phyloP scores from a whole-genome alignment of 768 basidiomycete genomes.

The Phaffia australis region DNA sequence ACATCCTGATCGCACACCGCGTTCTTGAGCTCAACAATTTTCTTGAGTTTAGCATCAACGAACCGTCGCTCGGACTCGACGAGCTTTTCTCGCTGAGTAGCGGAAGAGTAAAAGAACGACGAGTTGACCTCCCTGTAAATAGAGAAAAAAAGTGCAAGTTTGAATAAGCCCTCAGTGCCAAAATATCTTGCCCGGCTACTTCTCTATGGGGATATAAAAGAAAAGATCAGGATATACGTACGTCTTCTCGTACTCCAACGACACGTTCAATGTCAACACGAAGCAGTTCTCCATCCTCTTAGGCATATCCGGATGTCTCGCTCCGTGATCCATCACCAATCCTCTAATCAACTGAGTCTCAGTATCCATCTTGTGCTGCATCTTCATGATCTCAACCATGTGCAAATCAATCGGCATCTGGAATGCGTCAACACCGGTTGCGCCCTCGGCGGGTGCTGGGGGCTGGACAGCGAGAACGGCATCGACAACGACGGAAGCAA shows the following conservation, averaged over 20 bases:
- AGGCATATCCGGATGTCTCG: constrained; percentile 95
- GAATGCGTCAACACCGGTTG: constrained; percentile 58
- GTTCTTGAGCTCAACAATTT: constrained; percentile 94
- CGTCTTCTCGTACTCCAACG: constrained; percentile 99
- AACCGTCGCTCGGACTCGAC: constrained; percentile 93
- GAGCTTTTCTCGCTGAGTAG: constrained; percentile 95
- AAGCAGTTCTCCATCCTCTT: constrained; percentile 94
- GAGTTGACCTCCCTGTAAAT: constrained; percentile 86
- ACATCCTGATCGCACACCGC: constrained; percentile 88
- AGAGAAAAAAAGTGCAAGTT: constrained; percentile 20
- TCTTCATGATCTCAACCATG: constrained; percentile 99
- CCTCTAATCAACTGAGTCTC: constrained; percentile 94
- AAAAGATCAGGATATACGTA: constrained; percentile 42
- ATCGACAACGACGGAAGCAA: constrained; percentile 88
- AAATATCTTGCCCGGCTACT: not conserved
- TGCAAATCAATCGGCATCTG: constrained; percentile 90
- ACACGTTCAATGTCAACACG: constrained; percentile 91
- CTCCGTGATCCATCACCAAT: constrained; percentile 91
- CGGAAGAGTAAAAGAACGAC: constrained; percentile 96
- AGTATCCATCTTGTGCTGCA: constrained; percentile 96
- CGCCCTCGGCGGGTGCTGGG: constrained; percentile 44
- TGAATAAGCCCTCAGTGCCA: too few species aligned
- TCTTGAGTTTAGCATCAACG: constrained; percentile 85
- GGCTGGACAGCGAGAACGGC: constrained; percentile 75
- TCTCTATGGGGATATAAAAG: not conserved